Percentiles rank a stretch among this genome's conserved stretches.
phyloP scores from a whole-genome alignment of 2,329 filamentous ascomycete species.

The Colletotrichum sidae region DNA sequence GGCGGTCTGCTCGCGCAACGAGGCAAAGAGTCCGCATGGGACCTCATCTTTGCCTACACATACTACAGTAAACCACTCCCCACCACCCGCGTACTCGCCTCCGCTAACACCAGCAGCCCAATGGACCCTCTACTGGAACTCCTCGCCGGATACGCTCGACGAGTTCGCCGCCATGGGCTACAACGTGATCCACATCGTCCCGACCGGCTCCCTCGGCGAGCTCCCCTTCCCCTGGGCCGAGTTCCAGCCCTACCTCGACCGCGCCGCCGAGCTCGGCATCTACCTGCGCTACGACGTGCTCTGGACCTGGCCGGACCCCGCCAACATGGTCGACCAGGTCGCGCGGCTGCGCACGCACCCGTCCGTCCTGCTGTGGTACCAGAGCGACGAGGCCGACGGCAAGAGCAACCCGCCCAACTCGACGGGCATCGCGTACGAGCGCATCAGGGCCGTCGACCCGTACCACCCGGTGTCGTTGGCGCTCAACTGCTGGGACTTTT shows the following conservation, averaged over 20 bases:
- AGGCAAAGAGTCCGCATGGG: conserved; percentile 48
- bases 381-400: conserved; percentile 35
- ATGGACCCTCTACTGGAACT: conserved; percentile 54
- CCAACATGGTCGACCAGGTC: conserved; percentile 31
- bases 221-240: conserved; percentile 33
- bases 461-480: conserved; percentile 71
- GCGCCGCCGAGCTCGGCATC: conserved; percentile 53
- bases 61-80: conserved; percentile 59
- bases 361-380: conserved; percentile 33
- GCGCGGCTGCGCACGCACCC: conserved; percentile 29
- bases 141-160: conserved; percentile 47
- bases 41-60: conserved; percentile 49
- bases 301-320: conserved; percentile 30
- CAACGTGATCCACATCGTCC: conserved; percentile 51
- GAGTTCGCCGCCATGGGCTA: conserved; percentile 52
- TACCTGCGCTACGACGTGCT: conserved; percentile 36
- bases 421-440: conserved; percentile 53
- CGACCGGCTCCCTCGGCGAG: conserved; percentile 29
- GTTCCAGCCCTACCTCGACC: conserved; percentile 34
- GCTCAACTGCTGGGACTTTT: conserved; percentile 72
- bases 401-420: conserved; percentile 58
- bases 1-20: conserved; percentile 49
- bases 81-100: neutral
- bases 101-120: conserved; percentile 48
- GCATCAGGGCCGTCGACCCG: conserved; percentile 63